Evolutionary conservation across 768 basidiomycete species (phyloP), one percentile per base, ranked within the genome.

Genomic region (Auricularia heimuer): DNA sequence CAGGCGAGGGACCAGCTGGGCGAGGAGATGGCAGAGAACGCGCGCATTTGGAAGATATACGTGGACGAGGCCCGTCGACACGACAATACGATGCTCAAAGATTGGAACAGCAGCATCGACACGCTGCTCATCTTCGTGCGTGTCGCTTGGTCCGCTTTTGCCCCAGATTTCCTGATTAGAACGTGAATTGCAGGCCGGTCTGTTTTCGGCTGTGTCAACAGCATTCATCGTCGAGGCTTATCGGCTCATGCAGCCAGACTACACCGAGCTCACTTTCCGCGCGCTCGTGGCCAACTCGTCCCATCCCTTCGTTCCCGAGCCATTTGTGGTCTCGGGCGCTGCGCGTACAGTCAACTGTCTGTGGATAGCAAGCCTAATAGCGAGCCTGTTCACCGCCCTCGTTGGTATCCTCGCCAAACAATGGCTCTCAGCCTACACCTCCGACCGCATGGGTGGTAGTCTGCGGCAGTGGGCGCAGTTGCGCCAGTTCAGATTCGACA

Each of bases 401-500:
- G 73, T 75, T 0, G 80, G 80, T 12, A 82, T 80, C 6, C 68
- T 83, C 7, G 77, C 81, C 35, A 78, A 83, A 68, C 80, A 81
- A 65, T 84, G 83, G 83, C 72, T 78, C 1, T 76, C 37, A 80
- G 80, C 64, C 58, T 68, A 58, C 63, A 63, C 4, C 37, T 67
- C 18, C 67, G 77, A n/a, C 71, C 78, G 56, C 70, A 73, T 18
- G 71, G 73, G 56, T 73, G 70, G 67, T 73, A 73, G 54, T 74
- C 73, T 45, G 67, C 72, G 72, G 44, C 65, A 33, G 33, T 67
- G 77, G 18, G 79, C 79, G 1, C 72, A 80, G 14, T 74, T 81
- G 3, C 75, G 77, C 29, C 73, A 79, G 6, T 81, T 76, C 69
- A 73, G 80, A 1, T 73, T 76, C 66, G 70, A 75, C 51, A 79